These are phyloP conservation scores for Amylocystis lapponica DNA, from an alignment of 768 basidiomycete genomes.

Conservation along the genomic window DNA sequence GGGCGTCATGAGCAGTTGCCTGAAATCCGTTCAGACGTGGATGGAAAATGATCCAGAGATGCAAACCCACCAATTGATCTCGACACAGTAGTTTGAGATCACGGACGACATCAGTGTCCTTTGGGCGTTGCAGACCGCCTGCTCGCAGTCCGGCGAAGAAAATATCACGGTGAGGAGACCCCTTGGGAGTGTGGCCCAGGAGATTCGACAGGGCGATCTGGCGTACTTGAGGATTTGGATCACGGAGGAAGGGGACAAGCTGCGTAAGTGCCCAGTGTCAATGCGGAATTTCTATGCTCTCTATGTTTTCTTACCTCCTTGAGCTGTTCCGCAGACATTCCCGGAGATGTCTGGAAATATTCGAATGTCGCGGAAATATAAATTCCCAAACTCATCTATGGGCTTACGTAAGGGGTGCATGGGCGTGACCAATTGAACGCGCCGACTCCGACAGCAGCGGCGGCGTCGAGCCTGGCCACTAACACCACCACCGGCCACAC, in stretches of 20 bases:
- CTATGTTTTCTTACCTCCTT: conserved; percentile 28
- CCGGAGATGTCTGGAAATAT: too few species aligned
- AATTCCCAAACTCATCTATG: not conserved
- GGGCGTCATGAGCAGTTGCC: conserved; percentile 92
- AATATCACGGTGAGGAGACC: conserved; percentile 64
- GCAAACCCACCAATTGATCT: conserved; percentile 67
- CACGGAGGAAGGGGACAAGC: conserved; percentile 81
- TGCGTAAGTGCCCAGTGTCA: conserved; percentile 26
- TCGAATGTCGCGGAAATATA: conserved; percentile 4
- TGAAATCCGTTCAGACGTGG: conserved; percentile 25
- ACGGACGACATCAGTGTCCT: conserved; percentile 64
- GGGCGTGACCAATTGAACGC: too few species aligned
- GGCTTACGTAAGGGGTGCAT: conserved; percentile 6
- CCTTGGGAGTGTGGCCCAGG: conserved; percentile 69
- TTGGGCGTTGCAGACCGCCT: conserved; percentile 50
- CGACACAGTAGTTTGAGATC: conserved; percentile 85
- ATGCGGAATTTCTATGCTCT: not conserved
- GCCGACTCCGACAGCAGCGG: too few species aligned
- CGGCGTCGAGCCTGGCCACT: too few species aligned
- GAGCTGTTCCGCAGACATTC: conserved; percentile 29
- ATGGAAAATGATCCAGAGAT: conserved; percentile 10
- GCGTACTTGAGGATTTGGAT: conserved; percentile 82
- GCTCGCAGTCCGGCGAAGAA: conserved; percentile 61
- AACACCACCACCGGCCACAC: not conserved
- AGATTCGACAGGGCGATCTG: conserved; percentile 83